Base-by-base conservation (phyloP, 2,329 filamentous ascomycete genomes). In the Botryotinia calthae region DNA sequence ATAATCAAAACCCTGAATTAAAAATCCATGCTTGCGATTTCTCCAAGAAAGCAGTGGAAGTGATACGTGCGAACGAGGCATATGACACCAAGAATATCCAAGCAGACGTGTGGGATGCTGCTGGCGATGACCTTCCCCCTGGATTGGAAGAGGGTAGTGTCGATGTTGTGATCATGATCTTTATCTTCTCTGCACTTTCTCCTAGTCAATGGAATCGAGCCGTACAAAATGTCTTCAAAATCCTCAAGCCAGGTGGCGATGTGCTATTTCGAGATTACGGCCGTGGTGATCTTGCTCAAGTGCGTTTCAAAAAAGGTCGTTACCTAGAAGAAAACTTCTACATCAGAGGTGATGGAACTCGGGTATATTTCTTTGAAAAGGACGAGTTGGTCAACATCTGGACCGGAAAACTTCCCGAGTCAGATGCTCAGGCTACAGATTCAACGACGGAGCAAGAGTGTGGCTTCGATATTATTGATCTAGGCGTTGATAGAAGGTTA, bases 311-410 rank as follows among this genome's bases (percentile, higher is more conserved):
- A 84, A 98, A 97, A 84, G 94, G 94, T 20, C 88, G 96, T 58
- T 98, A 95, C 80, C 87, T 99, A 80, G 93, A 94, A 72, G 96
- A 98, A 82, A 99, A 98, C 80, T 99, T 99, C 79, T 99, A 99
- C 81, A 93, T 98, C 62, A 87, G 96, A 48, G 96, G 96, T 2
- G 96, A 99, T 82, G 96, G 96, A 2, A 99, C 96, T 6, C 88
- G 96, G 10, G 96, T 99, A 0, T 99, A 98, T 82, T 99, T 99
- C 82, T 99, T 99, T 80, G 95, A 98, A 73, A 87, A 90, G 81
- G 90, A 95, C 48, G 91, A 99, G 83, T 84, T 99, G 71, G 86
- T 88, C 70, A 82, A 87, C 61, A 95, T 98, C 74, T 98, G 95
- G 95, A 86, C 86, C 37, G 87, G 87, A 77, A 74, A 77, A 64